Percentiles rank a stretch among this genome's conserved stretches.
These are phyloP conservation scores for Tubosaeta sp. DNA, from an alignment of 768 basidiomycete species.

Conservation along the genomic window DNA sequence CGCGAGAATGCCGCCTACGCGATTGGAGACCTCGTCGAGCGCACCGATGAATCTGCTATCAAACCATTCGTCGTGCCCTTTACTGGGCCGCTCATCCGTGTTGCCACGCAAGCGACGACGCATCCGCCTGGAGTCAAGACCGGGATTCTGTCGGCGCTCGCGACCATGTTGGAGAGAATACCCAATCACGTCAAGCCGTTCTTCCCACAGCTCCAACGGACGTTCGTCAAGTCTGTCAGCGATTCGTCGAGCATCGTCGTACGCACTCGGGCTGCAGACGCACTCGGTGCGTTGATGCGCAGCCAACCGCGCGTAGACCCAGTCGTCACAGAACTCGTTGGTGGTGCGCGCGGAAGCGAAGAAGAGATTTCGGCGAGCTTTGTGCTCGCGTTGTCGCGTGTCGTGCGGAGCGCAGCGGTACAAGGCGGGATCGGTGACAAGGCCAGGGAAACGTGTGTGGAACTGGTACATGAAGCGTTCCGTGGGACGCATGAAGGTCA, in stretches of 20 bases:
- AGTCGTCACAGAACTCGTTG: conserved; percentile 83
- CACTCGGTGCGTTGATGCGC: conserved; percentile 85
- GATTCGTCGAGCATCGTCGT: conserved; percentile 77
- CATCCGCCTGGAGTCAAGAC: conserved; percentile 93
- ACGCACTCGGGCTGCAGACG: conserved; percentile 76
- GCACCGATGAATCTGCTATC: conserved; percentile 79
- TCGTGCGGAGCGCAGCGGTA: conserved; percentile 55
- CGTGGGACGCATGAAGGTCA: conserved; percentile 64
- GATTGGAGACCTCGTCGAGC: conserved; percentile 92
- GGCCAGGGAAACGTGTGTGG: conserved; percentile 65
- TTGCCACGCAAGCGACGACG: conserved; percentile 83
- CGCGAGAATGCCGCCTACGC: conserved; percentile 94
- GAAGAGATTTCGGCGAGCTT: conserved; percentile 71
- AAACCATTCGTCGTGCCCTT: conserved; percentile 95
- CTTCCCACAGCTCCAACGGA: conserved; percentile 96
- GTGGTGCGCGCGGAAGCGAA: conserved; percentile 59
- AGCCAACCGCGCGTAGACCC: conserved; percentile 90
- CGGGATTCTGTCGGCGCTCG: conserved; percentile 82
- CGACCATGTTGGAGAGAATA: conserved; percentile 79
- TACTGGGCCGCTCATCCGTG: conserved; percentile 93
- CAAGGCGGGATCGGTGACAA: conserved; percentile 74
- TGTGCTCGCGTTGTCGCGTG: conserved; percentile 70
- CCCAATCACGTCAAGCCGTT: conserved; percentile 92
- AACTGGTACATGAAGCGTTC: conserved; percentile 78
- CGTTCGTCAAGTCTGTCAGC: conserved; percentile 89